Percentiles rank a stretch among this genome's conserved stretches.
phyloP scores from a whole-genome alignment of 495 filamentous ascomycete genomes.

The Coniosporium apollinis region DNA sequence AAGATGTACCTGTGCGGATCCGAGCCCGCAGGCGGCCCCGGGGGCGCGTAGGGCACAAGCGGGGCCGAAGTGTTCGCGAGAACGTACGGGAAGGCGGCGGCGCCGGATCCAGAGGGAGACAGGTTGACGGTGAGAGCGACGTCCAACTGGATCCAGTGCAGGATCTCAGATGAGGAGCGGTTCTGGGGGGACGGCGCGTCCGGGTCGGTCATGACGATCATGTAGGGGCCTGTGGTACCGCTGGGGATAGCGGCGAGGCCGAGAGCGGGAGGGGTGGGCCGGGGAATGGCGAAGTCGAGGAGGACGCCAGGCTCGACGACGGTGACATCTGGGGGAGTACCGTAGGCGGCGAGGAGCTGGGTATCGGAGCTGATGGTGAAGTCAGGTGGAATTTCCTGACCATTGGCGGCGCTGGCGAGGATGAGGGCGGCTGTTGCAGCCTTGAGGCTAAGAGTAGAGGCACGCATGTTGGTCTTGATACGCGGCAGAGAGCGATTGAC shows the following conservation, averaged over 20 bases:
- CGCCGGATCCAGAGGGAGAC: neutral
- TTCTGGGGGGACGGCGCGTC: constrained; percentile 7
- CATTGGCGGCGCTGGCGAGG: too few species aligned
- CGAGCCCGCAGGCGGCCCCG: constrained; percentile 5
- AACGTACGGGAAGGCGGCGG: constrained; percentile 1
- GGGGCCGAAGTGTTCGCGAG: neutral
- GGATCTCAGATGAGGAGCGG: constrained; percentile 1
- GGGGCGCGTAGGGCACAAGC: constrained; percentile 2
- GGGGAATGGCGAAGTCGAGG: neutral
- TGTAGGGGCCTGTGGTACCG: constrained; percentile 1
- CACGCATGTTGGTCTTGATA: too few species aligned
- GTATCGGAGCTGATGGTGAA: constrained; percentile 1
- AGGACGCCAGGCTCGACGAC: constrained; percentile 1
- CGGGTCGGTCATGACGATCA: constrained; percentile 6
- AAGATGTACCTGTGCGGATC: constrained; percentile 6
- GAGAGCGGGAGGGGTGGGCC: neutral
- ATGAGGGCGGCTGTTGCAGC: too few species aligned
- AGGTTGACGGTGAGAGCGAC: neutral
- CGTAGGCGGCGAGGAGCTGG: neutral
- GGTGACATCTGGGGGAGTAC: too few species aligned
- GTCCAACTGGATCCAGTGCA: constrained; percentile 7
- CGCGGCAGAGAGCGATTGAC: too few species aligned
- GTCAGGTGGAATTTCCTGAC: constrained; percentile 6
- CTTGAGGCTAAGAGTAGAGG: too few species aligned
- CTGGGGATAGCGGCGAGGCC: neutral